phyloP scores from a whole-genome alignment of 768 basidiomycete species.

The Leccinellum albellum region DNA sequence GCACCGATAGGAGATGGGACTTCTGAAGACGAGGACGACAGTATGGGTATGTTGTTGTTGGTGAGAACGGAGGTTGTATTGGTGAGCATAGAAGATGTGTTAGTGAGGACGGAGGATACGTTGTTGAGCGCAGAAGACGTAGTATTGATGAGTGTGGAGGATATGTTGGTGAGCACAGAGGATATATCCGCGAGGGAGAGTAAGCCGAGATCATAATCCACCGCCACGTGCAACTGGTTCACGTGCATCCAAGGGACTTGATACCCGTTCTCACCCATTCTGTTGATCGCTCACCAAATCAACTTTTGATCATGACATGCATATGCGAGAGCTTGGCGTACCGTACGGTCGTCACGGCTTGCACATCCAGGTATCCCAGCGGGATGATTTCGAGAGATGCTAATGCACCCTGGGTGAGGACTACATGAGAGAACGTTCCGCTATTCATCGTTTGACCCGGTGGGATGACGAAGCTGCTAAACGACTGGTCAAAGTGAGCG shows the following conservation, averaged over 20 bases:
- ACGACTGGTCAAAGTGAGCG: slow-evolving; percentile 55
- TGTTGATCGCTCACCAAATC: slow-evolving; percentile 7
- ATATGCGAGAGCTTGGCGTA: slow-evolving; percentile 14
- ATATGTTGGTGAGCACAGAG: slow-evolving; percentile 3
- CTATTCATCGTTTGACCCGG: slow-evolving; percentile 59
- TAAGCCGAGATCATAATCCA: slow-evolving; percentile 36
- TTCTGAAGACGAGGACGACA: not conserved
- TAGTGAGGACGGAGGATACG: not conserved
- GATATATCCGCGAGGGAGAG: slow-evolving; percentile 19
- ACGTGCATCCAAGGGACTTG: slow-evolving; percentile 64
- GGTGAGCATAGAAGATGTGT: not conserved
- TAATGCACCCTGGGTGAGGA: slow-evolving; percentile 56
- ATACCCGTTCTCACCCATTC: slow-evolving; percentile 53
- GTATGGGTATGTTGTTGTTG: not conserved
- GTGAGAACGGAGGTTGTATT: not conserved
- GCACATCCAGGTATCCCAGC: slow-evolving; percentile 50
- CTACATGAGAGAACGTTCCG: slow-evolving; percentile 53
- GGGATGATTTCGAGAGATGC: slow-evolving; percentile 57
- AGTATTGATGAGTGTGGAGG: not conserved
- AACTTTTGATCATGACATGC: not conserved
- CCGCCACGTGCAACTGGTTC: slow-evolving; percentile 49
- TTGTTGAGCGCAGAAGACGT: not conserved
- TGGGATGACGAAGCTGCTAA: slow-evolving; percentile 54
- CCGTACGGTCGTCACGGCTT: slow-evolving; percentile 42
- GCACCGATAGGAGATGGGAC: not conserved